phyloP scores from a whole-genome alignment of 2,329 filamentous ascomycete genomes.

The Xylariales sp. region DNA sequence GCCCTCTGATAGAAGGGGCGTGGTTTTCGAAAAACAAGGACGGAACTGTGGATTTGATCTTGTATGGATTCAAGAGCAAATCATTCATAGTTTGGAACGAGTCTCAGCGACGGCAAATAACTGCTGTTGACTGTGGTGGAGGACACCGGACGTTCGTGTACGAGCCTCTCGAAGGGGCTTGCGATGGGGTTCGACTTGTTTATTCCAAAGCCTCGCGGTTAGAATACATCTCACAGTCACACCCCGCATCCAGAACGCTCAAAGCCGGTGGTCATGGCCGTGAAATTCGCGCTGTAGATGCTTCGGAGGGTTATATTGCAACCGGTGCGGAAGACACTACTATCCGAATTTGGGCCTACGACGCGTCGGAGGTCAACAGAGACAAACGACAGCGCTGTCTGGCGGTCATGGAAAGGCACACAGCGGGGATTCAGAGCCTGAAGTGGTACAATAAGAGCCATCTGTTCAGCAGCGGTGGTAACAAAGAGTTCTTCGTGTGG shows the following conservation, averaged over 20 bases:
- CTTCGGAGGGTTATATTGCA: slow-evolving; percentile 40
- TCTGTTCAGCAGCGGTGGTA: slow-evolving; percentile 81
- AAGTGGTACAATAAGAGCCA: slow-evolving; percentile 68
- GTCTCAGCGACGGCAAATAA: slow-evolving; percentile 62
- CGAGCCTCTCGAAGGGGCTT: slow-evolving; percentile 19
- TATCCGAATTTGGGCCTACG: slow-evolving; percentile 67
- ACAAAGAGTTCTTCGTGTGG: slow-evolving; percentile 90
- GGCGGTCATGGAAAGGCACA: slow-evolving; percentile 70
- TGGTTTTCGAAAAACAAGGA: slow-evolving; percentile 44
- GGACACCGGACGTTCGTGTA: slow-evolving; percentile 71
- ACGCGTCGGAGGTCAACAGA: slow-evolving; percentile 6
- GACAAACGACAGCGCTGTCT: slow-evolving; percentile 38
- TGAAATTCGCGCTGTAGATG: slow-evolving; percentile 62
- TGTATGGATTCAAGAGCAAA: slow-evolving; percentile 79
- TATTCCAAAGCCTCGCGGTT: slow-evolving; percentile 68
- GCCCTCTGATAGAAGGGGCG: slow-evolving; percentile 70
- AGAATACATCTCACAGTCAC: slow-evolving; percentile 39
- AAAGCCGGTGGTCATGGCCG: slow-evolving; percentile 76
- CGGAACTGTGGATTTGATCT: slow-evolving; percentile 50
- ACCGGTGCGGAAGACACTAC: slow-evolving; percentile 70
- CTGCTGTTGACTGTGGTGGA: slow-evolving; percentile 76
- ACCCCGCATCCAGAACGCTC: slow-evolving; percentile 41
- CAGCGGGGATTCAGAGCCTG: slow-evolving; percentile 76
- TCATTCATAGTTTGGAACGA: slow-evolving; percentile 81
- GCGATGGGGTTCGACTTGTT: slow-evolving; percentile 48